Base-by-base conservation (phyloP, 352 stramenopile genomes). In the Globisporangium nunn region DNA sequence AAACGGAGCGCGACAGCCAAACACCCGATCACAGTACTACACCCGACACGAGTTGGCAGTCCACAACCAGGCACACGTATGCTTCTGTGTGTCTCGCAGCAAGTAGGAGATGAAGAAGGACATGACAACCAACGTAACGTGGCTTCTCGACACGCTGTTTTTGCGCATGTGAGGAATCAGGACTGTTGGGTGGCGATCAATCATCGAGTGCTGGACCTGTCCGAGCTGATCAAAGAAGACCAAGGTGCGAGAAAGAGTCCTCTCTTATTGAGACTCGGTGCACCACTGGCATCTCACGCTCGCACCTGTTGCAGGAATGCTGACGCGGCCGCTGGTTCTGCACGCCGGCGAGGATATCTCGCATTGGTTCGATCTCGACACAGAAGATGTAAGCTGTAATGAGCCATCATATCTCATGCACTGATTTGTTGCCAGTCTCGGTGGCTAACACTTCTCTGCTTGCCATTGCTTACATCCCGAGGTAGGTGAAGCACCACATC, bases 271-370 rank as follows among this genome's bases (percentile, higher is more conserved):
- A 40, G 1, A 8, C 12, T 43, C 37, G 10, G 23, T 23, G 23
- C 23, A 23, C 23, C 23, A 4, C 11, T 41, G 8, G 35, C 37
- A 31, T 43, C 37, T 17, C 37, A 43, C 37, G 0, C 23, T 18
- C 6, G n/a, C 6, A 14, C 3, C 57, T 11, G 6, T 23, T 15
- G 6, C 46, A 88, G 83, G 88, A 10, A 43, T 76, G 10, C 66
- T 97, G 4, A 85, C 85, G 6, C 75, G 96, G 52, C 81, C 83
- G 45, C 66, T 98, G 5, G 75, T 97, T 2, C 66, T 71, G 5
- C 76, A 91, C 61, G 88, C 91, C 28, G 91, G 90, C 5, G 76
- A 91, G 35, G 89, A 98, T 58, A 78, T 98, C 30, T 95, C 89
- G 0, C 86, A 97, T 57, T 98, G 91, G 91, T 98, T 98, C 60